A percentile compares a stretch with the other conserved stretches of the same genome.
These are phyloP conservation scores for Trichophyton verrucosum DNA, from an alignment of 2,329 filamentous ascomycete genomes.

Conservation along the genomic window DNA sequence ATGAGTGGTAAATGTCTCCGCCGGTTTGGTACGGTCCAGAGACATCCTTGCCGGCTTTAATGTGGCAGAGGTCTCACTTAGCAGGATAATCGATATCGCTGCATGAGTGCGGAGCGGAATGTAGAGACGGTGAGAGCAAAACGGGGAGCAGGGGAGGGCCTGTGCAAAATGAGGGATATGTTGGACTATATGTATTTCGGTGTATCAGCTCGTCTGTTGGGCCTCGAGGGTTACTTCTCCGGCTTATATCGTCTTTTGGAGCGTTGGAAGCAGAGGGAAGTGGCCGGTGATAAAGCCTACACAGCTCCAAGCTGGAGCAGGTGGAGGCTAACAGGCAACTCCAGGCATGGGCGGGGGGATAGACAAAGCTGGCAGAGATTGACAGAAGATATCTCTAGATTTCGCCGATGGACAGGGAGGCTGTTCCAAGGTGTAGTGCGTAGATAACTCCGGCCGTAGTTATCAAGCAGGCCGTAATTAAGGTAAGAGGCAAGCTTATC, in stretches of 20 bases:
- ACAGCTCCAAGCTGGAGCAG: slow-evolving; percentile 20
- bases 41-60: slow-evolving; percentile 31
- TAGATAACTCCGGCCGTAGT: not conserved
- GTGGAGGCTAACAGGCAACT: slow-evolving; percentile 16
- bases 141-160: not conserved
- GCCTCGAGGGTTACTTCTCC: not conserved
- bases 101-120: slow-evolving; percentile 26
- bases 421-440: not conserved
- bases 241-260: not conserved
- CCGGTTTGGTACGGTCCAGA: slow-evolving; percentile 30
- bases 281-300: slow-evolving; percentile 18
- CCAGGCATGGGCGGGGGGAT: slow-evolving; percentile 14
- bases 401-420: not conserved
- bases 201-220: not conserved
- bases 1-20: slow-evolving; percentile 22
- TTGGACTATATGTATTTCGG: not conserved
- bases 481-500: not conserved
- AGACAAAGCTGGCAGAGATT: not conserved
- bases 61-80: slow-evolving; percentile 26
- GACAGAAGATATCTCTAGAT: not conserved
- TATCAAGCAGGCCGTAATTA: not conserved
- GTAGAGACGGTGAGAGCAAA: not conserved
- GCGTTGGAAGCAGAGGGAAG: slow-evolving; percentile 16
- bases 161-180: not conserved
- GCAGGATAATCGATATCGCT: slow-evolving; percentile 25